These are phyloP conservation scores for Kodamaea sp. DNA, from an alignment of 1,139 yeast species.

Conservation along the genomic window DNA sequence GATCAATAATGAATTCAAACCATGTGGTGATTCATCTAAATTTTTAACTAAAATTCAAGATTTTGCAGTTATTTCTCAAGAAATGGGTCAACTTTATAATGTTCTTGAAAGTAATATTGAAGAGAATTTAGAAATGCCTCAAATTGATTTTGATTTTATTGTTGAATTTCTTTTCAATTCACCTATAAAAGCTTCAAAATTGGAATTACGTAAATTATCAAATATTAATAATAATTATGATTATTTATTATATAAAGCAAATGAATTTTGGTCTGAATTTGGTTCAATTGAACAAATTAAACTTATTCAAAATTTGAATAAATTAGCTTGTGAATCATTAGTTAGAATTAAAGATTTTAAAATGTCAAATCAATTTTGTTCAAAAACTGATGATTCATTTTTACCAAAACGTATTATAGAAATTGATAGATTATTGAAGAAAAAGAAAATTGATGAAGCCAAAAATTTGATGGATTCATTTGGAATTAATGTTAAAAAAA, in stretches of 20 bases:
- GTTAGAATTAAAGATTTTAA: constrained; percentile 30
- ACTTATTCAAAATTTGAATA: constrained; percentile 33
- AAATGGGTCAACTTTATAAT: constrained; percentile 35
- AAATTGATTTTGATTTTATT: constrained; percentile 26
- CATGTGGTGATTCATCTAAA: constrained; percentile 52
- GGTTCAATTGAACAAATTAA: constrained; percentile 12
- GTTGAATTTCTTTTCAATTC: constrained; percentile 24
- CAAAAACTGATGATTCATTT: constrained; percentile 27
- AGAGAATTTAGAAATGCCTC: constrained; percentile 18
- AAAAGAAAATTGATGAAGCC: constrained; percentile 45
- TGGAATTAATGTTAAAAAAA: constrained; percentile 33
- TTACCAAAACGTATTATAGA: constrained; percentile 45
- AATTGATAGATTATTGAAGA: constrained; percentile 40
- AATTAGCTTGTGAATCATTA: constrained; percentile 46
- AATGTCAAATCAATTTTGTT: constrained; percentile 34
- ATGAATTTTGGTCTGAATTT: constrained; percentile 17
- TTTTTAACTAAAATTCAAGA: constrained; percentile 32
- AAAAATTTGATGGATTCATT: constrained; percentile 25
- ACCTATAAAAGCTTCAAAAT: constrained; percentile 28
- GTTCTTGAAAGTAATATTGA: constrained; percentile 15
- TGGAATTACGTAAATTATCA: constrained; percentile 26
- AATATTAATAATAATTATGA: constrained; percentile 31
- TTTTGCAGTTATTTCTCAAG: constrained; percentile 38
- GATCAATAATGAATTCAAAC: constrained; percentile 60
- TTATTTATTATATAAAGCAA: constrained; percentile 24